Evolutionary conservation across 1,139 yeast genomes (phyloP), one percentile per base, ranked within the genome.

Genomic region (Sugiyamaella grinbergsii): DNA sequence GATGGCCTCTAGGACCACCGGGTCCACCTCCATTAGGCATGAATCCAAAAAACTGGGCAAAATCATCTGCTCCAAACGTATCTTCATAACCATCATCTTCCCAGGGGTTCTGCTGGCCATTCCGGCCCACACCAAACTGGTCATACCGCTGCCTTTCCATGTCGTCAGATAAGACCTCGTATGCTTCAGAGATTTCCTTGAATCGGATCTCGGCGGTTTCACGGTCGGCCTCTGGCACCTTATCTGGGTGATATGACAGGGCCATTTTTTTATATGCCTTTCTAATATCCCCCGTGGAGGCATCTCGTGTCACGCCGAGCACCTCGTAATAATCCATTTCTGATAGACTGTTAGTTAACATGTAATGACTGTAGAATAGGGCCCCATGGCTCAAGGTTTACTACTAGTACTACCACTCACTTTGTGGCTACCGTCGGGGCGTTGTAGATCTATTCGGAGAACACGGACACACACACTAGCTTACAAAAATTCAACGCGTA

Each of bases 221-320:
- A 50, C 94, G 76, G 52, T 79, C 80, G 0, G 68, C 65, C 56
- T 82, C 90, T 0, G 79, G 68, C 1, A 79, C 91, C 65, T 88
- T 88, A 65, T 88, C 96, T 0, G 96, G 96, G 65, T 88, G 96
- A 62, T 81, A 78, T 51, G 74, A 72, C 48, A 88, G 74, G 10
- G 95, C 95, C 50, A 84, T 75, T 58, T 79, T 82, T 57, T 90
- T 76, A 69, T 85, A 88, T 1, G 95, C 93, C 67, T 79, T 81
- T 59, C 84, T 82, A 63, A 88, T 85, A 56, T 87, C 95, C 4
- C 72, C 69, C 34, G 78, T 67, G 1, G 84, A 70, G 5, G 95
- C 94, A 19, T 79, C 74, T 16, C 77, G 66, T 7, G 78, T 78
- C 7, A 88, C 79, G 38, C 88, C 94, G 24, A 88, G 76, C 5